Conservation (phyloP, 2,329 filamentous ascomycete species). For the Fusarium sp. region DNA sequence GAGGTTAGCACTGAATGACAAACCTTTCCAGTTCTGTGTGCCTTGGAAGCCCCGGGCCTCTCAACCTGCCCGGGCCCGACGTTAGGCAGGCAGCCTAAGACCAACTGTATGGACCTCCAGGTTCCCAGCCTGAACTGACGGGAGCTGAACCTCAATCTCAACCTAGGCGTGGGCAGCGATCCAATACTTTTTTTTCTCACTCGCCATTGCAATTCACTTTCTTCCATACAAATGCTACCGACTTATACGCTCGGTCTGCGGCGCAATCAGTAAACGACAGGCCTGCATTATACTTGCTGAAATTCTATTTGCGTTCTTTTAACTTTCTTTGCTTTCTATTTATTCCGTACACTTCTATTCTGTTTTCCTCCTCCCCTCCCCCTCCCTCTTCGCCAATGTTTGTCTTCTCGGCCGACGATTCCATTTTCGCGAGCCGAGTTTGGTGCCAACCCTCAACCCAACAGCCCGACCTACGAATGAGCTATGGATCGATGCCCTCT, state of each 20-base stretch:
- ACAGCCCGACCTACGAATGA: constrained; percentile 44
- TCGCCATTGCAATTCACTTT: constrained; percentile 10
- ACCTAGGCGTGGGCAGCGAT: not conserved
- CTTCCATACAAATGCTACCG: not conserved
- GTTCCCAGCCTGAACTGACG: constrained; percentile 2
- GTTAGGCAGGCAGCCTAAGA: not conserved
- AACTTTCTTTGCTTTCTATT: constrained; percentile 16
- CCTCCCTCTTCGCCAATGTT: constrained; percentile 51
- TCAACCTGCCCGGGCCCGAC: not conserved
- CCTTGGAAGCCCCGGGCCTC: constrained; percentile 9
- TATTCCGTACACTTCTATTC: constrained; percentile 2
- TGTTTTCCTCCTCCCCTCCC: not conserved
- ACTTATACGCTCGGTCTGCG: constrained; percentile 19
- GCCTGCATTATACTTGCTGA: constrained; percentile 11
- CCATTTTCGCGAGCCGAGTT: constrained; percentile 53
- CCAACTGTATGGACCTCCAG: not conserved
- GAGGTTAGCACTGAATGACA: not conserved
- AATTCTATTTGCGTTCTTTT: constrained; percentile 13
- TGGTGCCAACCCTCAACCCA: constrained; percentile 40
- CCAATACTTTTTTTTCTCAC: constrained; percentile 13
- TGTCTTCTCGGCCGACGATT: constrained; percentile 50
- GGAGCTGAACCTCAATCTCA: constrained; percentile 7
- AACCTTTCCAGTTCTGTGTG: not conserved
- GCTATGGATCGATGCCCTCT: constrained; percentile 51
- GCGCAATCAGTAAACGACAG: constrained; percentile 27